Percentiles rank a stretch among this genome's conserved stretches.
These are phyloP conservation scores for Hemisphaericaspora lyxosophila DNA, from an alignment of 1,139 yeast species.

Conservation along the genomic window DNA sequence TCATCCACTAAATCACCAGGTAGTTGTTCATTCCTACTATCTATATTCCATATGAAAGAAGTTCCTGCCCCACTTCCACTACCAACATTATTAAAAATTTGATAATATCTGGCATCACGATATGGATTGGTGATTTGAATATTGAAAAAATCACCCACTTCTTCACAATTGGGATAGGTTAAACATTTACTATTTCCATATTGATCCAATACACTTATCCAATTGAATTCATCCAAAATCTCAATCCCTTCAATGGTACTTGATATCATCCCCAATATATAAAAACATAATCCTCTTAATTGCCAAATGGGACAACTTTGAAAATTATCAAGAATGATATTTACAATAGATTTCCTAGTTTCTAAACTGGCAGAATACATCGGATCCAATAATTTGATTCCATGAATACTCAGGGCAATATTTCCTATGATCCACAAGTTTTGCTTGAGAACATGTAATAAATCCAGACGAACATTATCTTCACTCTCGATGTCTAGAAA, in stretches of 20 bases:
- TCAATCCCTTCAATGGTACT: slow-evolving; percentile 79
- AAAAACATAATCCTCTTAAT: slow-evolving; percentile 74
- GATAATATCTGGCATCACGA: slow-evolving; percentile 29
- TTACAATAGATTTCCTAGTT: slow-evolving; percentile 50
- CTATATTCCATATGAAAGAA: slow-evolving; percentile 4
- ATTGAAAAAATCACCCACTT: slow-evolving; percentile 22
- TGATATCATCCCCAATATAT: slow-evolving; percentile 72
- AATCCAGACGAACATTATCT: slow-evolving; percentile 7
- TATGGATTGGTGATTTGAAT: slow-evolving; percentile 33
- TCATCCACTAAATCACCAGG: slow-evolving; percentile 6
- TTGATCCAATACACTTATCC: slow-evolving; percentile 63
- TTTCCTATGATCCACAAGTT: slow-evolving; percentile 87
- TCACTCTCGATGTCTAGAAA: slow-evolving; percentile 15
- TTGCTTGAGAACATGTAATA: slow-evolving; percentile 49
- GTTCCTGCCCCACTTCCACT: slow-evolving; percentile 3
- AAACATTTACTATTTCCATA: slow-evolving; percentile 56
- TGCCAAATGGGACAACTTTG: slow-evolving; percentile 56
- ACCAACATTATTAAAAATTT: slow-evolving; percentile 24
- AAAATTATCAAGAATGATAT: slow-evolving; percentile 45
- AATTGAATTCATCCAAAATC: slow-evolving; percentile 76
- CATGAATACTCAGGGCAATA: slow-evolving; percentile 68
- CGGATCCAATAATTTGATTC: slow-evolving; percentile 67
- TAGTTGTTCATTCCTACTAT: slow-evolving; percentile 7
- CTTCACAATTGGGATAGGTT: slow-evolving; percentile 45
- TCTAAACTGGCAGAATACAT: slow-evolving; percentile 38